Conservation (phyloP, 2,329 filamentous ascomycete species). For the Paracorniculantispora psalliotae region DNA sequence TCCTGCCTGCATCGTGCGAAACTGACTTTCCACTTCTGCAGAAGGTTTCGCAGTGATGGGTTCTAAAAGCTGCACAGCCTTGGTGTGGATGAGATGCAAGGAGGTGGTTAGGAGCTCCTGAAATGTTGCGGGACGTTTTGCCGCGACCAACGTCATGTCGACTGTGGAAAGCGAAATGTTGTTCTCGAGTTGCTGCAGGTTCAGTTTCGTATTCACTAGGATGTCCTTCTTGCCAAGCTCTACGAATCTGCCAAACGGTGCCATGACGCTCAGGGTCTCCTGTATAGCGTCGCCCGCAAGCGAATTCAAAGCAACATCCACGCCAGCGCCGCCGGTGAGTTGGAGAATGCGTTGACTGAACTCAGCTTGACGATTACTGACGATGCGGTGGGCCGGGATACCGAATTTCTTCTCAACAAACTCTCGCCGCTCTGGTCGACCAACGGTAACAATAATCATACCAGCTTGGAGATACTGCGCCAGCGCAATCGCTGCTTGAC, state of each 20-base stretch:
- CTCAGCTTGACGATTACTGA: conserved; percentile 22
- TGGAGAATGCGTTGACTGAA: conserved; percentile 25
- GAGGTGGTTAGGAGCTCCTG: conserved; percentile 15
- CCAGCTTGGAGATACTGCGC: conserved; percentile 21
- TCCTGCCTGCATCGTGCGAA: conserved; percentile 35
- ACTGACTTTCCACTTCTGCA: conserved; percentile 31
- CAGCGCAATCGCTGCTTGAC: conserved; percentile 27
- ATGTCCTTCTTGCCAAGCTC: conserved; percentile 29
- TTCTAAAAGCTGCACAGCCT: no score
- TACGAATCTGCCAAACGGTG: conserved; percentile 28
- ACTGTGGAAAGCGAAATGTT: conserved; percentile 38
- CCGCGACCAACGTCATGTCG: conserved; percentile 26
- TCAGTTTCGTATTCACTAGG: no score
- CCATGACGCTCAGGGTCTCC: conserved; percentile 30
- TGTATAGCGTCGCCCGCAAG: conserved; percentile 28
- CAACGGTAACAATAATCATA: conserved; percentile 26
- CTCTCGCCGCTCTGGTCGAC: conserved; percentile 24
- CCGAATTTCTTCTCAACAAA: conserved; percentile 23
- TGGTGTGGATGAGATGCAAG: conserved; percentile 19
- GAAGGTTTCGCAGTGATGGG: no score
- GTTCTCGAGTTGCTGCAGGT: no score
- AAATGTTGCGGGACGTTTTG: conserved; percentile 13
- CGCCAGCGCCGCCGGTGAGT: conserved; percentile 25
- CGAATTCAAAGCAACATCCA: conserved; percentile 32
- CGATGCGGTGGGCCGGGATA: conserved; percentile 28